phyloP scores from a whole-genome alignment of 441 rosid species.

The Kokia cookei region DNA sequence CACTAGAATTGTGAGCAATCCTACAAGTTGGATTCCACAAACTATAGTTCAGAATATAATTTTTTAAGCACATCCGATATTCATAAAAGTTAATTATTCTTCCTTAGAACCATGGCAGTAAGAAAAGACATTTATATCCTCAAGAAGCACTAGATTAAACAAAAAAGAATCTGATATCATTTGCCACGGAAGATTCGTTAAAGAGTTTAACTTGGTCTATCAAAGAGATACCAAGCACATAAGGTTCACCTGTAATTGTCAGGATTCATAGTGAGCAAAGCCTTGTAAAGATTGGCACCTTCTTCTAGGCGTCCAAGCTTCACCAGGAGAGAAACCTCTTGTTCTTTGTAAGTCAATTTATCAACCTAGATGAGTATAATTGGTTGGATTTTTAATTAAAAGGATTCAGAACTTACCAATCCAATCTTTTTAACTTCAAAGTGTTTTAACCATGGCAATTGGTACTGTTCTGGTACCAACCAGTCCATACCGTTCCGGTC shows the following conservation, averaged over 20 bases:
- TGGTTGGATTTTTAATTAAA: constrained; percentile 15
- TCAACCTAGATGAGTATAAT: constrained; percentile 62
- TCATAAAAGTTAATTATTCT: background rate
- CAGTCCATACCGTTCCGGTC: too few relatives aligned
- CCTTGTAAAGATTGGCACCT: constrained; percentile 69
- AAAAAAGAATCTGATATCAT: background rate
- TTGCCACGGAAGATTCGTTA: background rate
- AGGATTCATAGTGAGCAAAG: constrained; percentile 85
- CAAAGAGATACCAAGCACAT: constrained; percentile 1
- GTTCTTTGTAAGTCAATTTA: constrained; percentile 75
- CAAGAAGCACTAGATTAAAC: background rate
- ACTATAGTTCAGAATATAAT: background rate
- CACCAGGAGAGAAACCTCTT: constrained; percentile 79
- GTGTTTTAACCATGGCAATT: background rate
- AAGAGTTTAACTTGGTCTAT: background rate
- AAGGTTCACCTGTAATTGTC: constrained; percentile 86
- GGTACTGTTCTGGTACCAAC: too few relatives aligned
- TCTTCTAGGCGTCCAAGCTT: constrained; percentile 76
- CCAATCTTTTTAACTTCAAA: background rate
- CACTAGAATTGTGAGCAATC: background rate
- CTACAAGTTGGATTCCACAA: background rate
- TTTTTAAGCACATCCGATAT: background rate
- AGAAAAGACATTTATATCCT: background rate
- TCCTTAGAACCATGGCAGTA: background rate
- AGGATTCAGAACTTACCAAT: background rate